A percentile compares a stretch with the other conserved stretches of the same genome.
phyloP scores from a whole-genome alignment of 1,284 basidiomycete species.

The Ganoderma multipileum region DNA sequence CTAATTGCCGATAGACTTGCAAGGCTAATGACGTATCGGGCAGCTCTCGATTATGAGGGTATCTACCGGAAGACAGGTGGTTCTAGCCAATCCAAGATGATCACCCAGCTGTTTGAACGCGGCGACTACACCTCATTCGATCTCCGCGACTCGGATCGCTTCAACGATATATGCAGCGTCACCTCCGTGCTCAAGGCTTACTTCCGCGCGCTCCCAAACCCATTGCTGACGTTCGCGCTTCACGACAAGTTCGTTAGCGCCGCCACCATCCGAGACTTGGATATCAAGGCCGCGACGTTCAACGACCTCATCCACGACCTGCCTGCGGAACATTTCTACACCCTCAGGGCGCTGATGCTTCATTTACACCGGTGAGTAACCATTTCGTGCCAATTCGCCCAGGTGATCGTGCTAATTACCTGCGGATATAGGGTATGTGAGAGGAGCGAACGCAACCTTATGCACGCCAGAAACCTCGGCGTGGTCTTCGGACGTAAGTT shows the following conservation, averaged over 20 bases:
- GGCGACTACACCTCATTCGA: slow-evolving; percentile 91
- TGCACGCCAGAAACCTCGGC: slow-evolving; percentile 97
- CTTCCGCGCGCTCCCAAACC: slow-evolving; percentile 90
- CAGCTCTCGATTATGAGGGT: slow-evolving; percentile 92
- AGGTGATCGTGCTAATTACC: not conserved
- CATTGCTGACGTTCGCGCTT: slow-evolving; percentile 89
- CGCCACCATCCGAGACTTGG: slow-evolving; percentile 71
- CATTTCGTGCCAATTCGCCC: not conserved
- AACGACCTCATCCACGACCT: slow-evolving; percentile 79
- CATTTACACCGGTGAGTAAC: slow-evolving; percentile 81
- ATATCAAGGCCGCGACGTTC: slow-evolving; percentile 67
- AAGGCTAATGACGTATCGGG: not conserved
- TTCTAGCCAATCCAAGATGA: slow-evolving; percentile 89
- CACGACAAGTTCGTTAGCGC: slow-evolving; percentile 91
- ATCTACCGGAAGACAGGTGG: slow-evolving; percentile 99
- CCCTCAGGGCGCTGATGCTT: slow-evolving; percentile 82
- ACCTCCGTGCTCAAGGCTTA: slow-evolving; percentile 98
- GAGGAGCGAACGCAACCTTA: slow-evolving; percentile 80
- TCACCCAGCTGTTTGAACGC: slow-evolving; percentile 94
- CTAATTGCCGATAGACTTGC: not conserved
- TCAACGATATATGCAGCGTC: slow-evolving; percentile 97
- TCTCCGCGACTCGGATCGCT: slow-evolving; percentile 84
- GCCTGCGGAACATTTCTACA: slow-evolving; percentile 89
- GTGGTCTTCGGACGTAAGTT: slow-evolving; percentile 98
- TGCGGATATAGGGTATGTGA: slow-evolving; percentile 64